A percentile compares a stretch with the other conserved stretches of the same genome.
Conservation (phyloP, 2,329 filamentous ascomycete genomes). For the Cytospora piceae region DNA sequence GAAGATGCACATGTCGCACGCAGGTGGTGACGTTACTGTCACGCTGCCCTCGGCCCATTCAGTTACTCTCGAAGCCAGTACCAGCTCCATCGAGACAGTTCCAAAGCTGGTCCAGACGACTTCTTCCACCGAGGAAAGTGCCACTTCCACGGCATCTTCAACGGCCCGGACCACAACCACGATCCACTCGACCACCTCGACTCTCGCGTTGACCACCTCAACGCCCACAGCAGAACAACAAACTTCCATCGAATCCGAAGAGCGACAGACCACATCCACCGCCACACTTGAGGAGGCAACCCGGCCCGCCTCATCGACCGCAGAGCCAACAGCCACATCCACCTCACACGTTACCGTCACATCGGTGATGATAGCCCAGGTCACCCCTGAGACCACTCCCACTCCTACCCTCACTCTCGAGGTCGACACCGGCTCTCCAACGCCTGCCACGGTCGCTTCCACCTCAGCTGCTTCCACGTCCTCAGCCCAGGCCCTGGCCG, state of each 20-base stretch:
- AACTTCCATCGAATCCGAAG: neutral
- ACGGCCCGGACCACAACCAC: constrained; percentile 4
- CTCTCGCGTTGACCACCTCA: constrained; percentile 1
- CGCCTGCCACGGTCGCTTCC: neutral
- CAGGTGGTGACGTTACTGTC: neutral
- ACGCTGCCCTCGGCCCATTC: neutral
- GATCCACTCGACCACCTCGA: constrained; percentile 9
- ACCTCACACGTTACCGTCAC: constrained; percentile 12
- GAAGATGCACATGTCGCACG: neutral
- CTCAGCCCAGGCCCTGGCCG: constrained; percentile 4
- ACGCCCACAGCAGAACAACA: neutral
- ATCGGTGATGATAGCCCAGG: constrained; percentile 9
- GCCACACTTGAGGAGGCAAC: neutral
- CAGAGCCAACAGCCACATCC: constrained; percentile 11
- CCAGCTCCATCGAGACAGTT: constrained; percentile 3
- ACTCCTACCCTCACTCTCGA: neutral
- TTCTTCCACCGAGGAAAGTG: neutral
- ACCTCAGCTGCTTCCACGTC: constrained; percentile 5
- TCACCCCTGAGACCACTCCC: neutral
- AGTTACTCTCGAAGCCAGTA: neutral
- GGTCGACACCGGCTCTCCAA: constrained; percentile 4
- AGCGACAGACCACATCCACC: neutral
- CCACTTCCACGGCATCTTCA: neutral
- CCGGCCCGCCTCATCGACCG: neutral
- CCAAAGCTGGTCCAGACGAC: neutral